Base-by-base conservation (phyloP, 225 moss, liverwort and hornwort species). In the Sphagnum tenellum region DNA sequence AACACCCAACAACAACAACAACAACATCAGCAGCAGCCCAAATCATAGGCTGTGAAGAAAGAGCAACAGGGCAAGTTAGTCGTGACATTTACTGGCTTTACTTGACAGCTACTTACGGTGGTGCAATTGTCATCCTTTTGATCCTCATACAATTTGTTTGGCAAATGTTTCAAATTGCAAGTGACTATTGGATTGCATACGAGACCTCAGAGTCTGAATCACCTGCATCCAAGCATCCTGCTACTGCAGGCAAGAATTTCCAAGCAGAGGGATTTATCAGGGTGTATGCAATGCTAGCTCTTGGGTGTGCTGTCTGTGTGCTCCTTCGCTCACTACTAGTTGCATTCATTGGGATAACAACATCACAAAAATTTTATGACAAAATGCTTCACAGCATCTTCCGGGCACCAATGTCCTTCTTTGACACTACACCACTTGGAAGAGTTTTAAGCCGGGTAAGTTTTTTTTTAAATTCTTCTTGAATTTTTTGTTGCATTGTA, bases 171-270 rank as follows among this genome's bases (percentile, higher is more conserved):
- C 86, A 84, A 61, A 76, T 89, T 50, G 74, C 70, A 4, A 76
- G 83, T 8, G 86, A 89, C 7, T 81, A 75, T 57, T 98, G 93
- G 92, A 70, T 87, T n/a, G 83, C 89, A 4, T 89, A 66, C 59
- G 73, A 76, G 55, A 70, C 86, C 4, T 64, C 74, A 12, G 48
- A 12, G 9, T 69, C n/a, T n/a, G 29, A 29, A 29, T 29, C 29
- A 29, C 29, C 29, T 29, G 29, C 29, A 29, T 29, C 29, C 29
- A 29, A 64, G 50, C 50, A 70, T n/a, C 12, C 57, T 4, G 12
- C 57, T 13, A 14, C 51, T 44, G 5, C 70, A 12, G 9, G 8
- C 57, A 59, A 68, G 50, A 63, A 57, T 73, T 5, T 51, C 69
- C 2, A 52, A 52, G 52, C 49, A 50, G n/a, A 48, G 66, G 65